These are phyloP conservation scores for Piloderma croceum DNA, from an alignment of 768 basidiomycete genomes.

Conservation along the genomic window DNA sequence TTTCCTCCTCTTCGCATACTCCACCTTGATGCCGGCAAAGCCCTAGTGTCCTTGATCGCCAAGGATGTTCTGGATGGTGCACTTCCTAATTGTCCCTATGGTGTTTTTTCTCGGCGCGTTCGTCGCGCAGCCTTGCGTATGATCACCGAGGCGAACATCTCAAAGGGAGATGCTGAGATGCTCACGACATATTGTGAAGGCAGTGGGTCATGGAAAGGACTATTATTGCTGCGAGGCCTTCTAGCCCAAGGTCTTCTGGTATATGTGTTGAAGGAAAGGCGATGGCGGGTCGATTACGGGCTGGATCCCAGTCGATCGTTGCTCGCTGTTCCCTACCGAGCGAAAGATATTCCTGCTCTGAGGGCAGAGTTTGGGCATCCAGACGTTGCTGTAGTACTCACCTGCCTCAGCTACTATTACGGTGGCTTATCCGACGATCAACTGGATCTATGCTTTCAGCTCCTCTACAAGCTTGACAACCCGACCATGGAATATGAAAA, in stretches of 20 bases:
- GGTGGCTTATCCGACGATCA: conserved; percentile 37
- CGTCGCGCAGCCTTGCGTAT: too few species aligned
- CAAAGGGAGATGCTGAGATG: too few species aligned
- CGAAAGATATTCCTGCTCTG: conserved; percentile 43
- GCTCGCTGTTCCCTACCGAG: conserved; percentile 50
- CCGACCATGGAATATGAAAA: conserved; percentile 35
- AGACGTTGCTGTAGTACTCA: conserved; percentile 40
- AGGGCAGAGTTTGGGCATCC: conserved; percentile 51
- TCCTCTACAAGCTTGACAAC: conserved; percentile 36
- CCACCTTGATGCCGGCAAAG: conserved; percentile 4
- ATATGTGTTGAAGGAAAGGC: conserved; percentile 32
- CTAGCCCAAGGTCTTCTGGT: conserved; percentile 36
- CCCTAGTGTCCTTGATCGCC: conserved; percentile 8
- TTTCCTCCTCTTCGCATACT: conserved; percentile 14
- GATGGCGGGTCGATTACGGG: conserved; percentile 52
- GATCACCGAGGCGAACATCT: too few species aligned
- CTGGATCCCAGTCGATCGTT: conserved; percentile 36
- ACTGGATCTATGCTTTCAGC: conserved; percentile 31
- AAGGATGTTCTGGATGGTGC: conserved; percentile 8
- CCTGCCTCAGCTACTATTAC: conserved; percentile 47
- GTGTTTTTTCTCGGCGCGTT: too few species aligned
- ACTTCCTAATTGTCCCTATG: conserved; percentile 7
- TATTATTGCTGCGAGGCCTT: conserved; percentile 43
- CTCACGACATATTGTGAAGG: too few species aligned
- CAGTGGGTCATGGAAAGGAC: conserved; percentile 33